Base-by-base conservation (phyloP, 2,329 filamentous ascomycete genomes). In the Clarireedia homoeocarpa region DNA sequence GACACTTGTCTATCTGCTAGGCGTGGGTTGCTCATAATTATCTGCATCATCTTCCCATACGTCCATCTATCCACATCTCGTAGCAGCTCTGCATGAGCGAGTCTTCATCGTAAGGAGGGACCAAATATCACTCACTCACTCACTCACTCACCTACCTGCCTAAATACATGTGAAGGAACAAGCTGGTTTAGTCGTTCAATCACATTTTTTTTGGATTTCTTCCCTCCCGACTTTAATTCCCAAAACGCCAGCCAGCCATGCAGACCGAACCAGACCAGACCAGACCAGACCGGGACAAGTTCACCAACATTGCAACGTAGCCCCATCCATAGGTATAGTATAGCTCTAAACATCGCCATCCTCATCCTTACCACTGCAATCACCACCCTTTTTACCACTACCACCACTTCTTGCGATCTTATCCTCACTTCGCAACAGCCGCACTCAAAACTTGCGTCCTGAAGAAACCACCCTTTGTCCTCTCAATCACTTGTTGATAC, bases 381-480 rank as follows among this genome's bases (percentile, higher is more conserved):
- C 40, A 17, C 23, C 23, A 14, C 5, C 38, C 3, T 17, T 44
- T 20, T 44, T 12, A 44, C 40, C 17, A 44, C 23, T 23, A 12
- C 7, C 40, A 12, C 26, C 3, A 27, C 46, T 23, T 14, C 15
- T 47, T 47, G 7, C 42, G 24, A 7, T 46, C 39, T 42, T 36
- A 7, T 12, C 17, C 52, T 67, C 65, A 70, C 62, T 71, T 71
- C 36, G 68, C 67, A 61, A 71, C 69, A 48, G 69, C 69, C 49
- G 68, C 67, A 58, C 76, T 95, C 65, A 99, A 80, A 51, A 99
- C 94, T 72, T 97, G 94, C 62, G 94, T 99, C 71, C 94, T 80
- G 83, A 99, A 99, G 82, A 97, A 97, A 57, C 90, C 91, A 62
- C 94, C 94, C 84, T 97, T 97, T 58, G 94, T 99, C 76, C 91